Conservation (phyloP, 2,329 filamentous ascomycete genomes). For the Meredithiella fracta region DNA sequence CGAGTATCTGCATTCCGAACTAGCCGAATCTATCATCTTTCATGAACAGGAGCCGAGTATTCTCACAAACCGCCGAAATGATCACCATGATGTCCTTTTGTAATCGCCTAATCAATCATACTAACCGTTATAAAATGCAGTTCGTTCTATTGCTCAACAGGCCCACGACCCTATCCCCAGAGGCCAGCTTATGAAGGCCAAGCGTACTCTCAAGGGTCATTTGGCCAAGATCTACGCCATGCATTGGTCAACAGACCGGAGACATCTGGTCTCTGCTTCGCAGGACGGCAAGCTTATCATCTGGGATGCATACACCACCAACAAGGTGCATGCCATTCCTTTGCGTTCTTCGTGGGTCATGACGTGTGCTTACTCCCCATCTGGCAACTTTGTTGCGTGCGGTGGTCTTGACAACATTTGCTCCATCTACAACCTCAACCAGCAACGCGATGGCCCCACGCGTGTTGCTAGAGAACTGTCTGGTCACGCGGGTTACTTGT, state of each 20-base stretch:
- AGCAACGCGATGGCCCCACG: slow-evolving; percentile 85
- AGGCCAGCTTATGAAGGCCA: slow-evolving; percentile 89
- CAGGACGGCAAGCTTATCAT: slow-evolving; percentile 99
- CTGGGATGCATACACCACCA: slow-evolving; percentile 98
- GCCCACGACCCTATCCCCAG: slow-evolving; percentile 82
- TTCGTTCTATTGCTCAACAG: slow-evolving; percentile 81
- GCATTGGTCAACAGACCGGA: slow-evolving; percentile 98
- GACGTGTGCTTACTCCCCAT: slow-evolving; percentile 97
- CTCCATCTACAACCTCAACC: slow-evolving; percentile 97
- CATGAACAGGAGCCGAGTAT: too few relatives aligned
- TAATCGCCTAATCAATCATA: too few relatives aligned
- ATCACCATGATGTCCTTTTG: too few relatives aligned
- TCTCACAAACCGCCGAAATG: too few relatives aligned
- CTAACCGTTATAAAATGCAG: slow-evolving; percentile 31
- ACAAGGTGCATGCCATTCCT: slow-evolving; percentile 98
- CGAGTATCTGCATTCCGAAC: neutral
- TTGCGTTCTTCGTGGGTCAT: slow-evolving; percentile 98
- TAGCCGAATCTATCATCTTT: neutral
- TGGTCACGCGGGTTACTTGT: slow-evolving; percentile 91
- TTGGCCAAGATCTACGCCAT: slow-evolving; percentile 99
- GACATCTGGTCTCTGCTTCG: slow-evolving; percentile 92
- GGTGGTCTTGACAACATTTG: slow-evolving; percentile 99
- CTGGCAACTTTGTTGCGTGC: slow-evolving; percentile 95
- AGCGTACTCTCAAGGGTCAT: slow-evolving; percentile 92
- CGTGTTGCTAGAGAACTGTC: slow-evolving; percentile 90